phyloP scores from a whole-genome alignment of 2,329 filamentous ascomycete species.

The Alternaria longipes region DNA sequence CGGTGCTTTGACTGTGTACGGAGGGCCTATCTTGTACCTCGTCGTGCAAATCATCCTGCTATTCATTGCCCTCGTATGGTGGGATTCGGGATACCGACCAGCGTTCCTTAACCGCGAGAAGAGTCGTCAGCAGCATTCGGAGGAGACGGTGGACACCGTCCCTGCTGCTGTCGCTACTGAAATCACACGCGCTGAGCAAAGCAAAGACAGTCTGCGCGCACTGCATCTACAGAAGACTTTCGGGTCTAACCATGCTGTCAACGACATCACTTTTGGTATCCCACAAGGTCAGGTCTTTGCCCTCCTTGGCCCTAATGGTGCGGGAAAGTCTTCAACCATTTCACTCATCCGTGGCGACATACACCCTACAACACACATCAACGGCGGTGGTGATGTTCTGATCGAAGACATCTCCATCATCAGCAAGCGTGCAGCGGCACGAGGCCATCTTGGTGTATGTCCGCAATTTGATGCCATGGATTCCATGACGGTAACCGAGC shows the following conservation, averaged over 20 bases:
- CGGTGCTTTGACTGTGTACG: slow-evolving; percentile 76
- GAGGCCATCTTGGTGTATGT: slow-evolving; percentile 86
- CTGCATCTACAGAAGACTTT: slow-evolving; percentile 84
- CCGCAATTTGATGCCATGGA: slow-evolving; percentile 82
- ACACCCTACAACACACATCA: slow-evolving; percentile 66
- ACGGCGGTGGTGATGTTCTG: slow-evolving; percentile 77
- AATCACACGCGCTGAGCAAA: slow-evolving; percentile 67
- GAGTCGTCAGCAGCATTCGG: slow-evolving; percentile 50
- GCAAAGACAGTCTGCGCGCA: slow-evolving; percentile 77
- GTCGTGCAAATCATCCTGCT: slow-evolving; percentile 76
- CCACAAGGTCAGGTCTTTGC: slow-evolving; percentile 85
- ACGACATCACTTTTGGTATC: slow-evolving; percentile 86
- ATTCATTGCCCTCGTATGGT: slow-evolving; percentile 78
- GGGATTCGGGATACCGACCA: slow-evolving; percentile 74
- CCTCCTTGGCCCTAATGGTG: slow-evolving; percentile 87
- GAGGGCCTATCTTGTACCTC: slow-evolving; percentile 85
- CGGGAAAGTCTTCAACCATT: slow-evolving; percentile 90
- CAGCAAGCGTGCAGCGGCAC: slow-evolving; percentile 74
- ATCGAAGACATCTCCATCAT: slow-evolving; percentile 81
- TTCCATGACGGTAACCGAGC: slow-evolving; percentile 87
- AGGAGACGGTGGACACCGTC: slow-evolving; percentile 56
- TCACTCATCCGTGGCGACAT: slow-evolving; percentile 90
- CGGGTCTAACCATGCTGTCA: slow-evolving; percentile 75
- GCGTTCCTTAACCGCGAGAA: slow-evolving; percentile 58
- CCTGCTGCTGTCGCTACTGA: slow-evolving; percentile 71